A percentile compares a stretch with the other conserved stretches of the same genome.
Conservation (phyloP, 2,329 filamentous ascomycete species). For the Ceratocystis eucalypticola region DNA sequence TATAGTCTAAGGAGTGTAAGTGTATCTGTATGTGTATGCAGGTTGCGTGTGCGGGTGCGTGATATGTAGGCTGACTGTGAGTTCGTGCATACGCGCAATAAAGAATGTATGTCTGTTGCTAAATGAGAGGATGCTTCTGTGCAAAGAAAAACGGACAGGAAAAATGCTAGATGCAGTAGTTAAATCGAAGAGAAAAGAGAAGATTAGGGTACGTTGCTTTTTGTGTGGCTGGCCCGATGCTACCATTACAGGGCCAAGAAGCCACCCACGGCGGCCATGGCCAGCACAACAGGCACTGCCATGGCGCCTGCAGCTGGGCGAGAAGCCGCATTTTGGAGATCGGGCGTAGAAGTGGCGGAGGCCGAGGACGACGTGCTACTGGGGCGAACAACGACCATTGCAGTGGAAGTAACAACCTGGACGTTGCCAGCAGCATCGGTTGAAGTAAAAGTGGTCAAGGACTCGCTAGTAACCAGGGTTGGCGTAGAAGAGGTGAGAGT, state of each 20-base stretch:
- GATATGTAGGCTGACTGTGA: background rate
- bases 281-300: conserved; percentile 6
- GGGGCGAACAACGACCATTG: conserved; percentile 34
- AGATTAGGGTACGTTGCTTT: background rate
- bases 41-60: background rate
- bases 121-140: background rate
- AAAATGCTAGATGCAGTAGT: background rate
- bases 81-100: too few species aligned
- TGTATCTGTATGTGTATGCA: background rate
- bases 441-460: conserved; percentile 32
- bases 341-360: conserved; percentile 24
- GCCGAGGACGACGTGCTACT: conserved; percentile 22
- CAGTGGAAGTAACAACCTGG: conserved; percentile 36
- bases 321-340: conserved; percentile 29
- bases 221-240: background rate
- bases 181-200: background rate
- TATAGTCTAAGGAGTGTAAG: background rate
- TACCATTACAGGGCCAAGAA: conserved; percentile 11
- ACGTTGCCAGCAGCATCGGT: conserved; percentile 34
- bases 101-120: background rate
- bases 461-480: conserved; percentile 25
- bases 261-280: conserved; percentile 23
- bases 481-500: conserved; percentile 26
- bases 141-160: background rate
- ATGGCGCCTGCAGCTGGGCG: conserved; percentile 20